Evolutionary conservation across 495 filamentous ascomycete species (phyloP).

Genomic region (Xylaria castorea): DNA sequence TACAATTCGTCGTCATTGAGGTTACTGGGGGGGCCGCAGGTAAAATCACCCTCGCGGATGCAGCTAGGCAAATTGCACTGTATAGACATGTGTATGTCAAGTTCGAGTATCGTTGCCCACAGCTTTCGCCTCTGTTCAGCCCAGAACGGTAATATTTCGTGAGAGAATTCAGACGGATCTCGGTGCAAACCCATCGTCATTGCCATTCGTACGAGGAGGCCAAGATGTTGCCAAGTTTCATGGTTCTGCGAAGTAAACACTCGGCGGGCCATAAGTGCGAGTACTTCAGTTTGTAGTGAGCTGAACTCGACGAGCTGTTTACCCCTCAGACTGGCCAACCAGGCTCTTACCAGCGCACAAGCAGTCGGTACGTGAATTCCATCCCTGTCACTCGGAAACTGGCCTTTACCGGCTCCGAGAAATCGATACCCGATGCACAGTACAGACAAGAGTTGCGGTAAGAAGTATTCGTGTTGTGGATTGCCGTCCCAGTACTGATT

Average conservation of each 20-base stretch:
- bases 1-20: constrained; percentile 43
- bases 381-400: constrained; percentile 38
- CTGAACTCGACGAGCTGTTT: constrained; percentile 47
- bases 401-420: constrained; percentile 39
- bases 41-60: constrained; percentile 46
- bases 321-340: constrained; percentile 46
- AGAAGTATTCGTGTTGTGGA: constrained; percentile 47
- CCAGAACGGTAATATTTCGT: constrained; percentile 42
- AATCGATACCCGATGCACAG: constrained; percentile 45
- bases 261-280: constrained; percentile 45
- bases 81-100: constrained; percentile 48
- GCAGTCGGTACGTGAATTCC: constrained; percentile 49
- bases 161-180: constrained; percentile 47
- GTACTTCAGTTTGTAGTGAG: constrained; percentile 46
- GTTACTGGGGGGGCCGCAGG: constrained; percentile 45
- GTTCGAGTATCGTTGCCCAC: constrained; percentile 49
- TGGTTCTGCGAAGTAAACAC: constrained; percentile 45
- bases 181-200: constrained; percentile 53
- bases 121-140: constrained; percentile 45
- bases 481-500: constrained; percentile 48
- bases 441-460: constrained; percentile 49
- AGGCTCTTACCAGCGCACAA: constrained; percentile 46
- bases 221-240: constrained; percentile 48
- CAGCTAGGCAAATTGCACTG: constrained; percentile 47
- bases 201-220: constrained; percentile 49